A percentile compares a stretch with the other conserved stretches of the same genome.
phyloP scores from a whole-genome alignment of 2,329 filamentous ascomycete genomes.

The Aspergillus transmontanensis region DNA sequence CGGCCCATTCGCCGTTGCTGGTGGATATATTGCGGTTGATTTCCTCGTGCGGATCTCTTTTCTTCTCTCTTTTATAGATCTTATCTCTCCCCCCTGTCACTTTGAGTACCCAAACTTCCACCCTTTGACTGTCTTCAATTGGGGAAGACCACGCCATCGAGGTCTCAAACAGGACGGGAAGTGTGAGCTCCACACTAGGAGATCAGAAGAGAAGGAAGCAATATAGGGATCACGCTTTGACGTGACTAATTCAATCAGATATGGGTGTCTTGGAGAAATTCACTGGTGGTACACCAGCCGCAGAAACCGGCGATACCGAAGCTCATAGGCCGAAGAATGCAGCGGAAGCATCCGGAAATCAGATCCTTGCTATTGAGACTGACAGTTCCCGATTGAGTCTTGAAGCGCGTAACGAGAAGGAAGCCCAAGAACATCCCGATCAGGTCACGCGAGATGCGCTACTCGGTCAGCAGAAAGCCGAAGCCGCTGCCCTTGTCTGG shows the following conservation, averaged over 20 bases:
- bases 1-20: background rate
- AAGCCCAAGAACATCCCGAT: slow-evolving; percentile 25
- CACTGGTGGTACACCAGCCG: background rate
- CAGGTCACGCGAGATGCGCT: slow-evolving; percentile 34
- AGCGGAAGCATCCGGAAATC: background rate
- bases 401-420: slow-evolving; percentile 32
- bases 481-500: slow-evolving; percentile 51
- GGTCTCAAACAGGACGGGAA: background rate
- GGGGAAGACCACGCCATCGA: background rate
- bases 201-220: background rate
- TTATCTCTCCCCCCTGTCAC: background rate
- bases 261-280: slow-evolving; percentile 5
- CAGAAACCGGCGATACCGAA: background rate
- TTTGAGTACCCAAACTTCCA: background rate
- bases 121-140: background rate
- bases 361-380: slow-evolving; percentile 10
- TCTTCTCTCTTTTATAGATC: background rate
- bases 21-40: background rate
- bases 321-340: slow-evolving; percentile 4
- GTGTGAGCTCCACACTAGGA: background rate
- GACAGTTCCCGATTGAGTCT: slow-evolving; percentile 28
- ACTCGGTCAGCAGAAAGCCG: slow-evolving; percentile 49
- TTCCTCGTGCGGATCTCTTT: background rate
- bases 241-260: background rate
- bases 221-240: background rate